Conservation (phyloP, 1,139 yeast genomes). For the Scheffersomyces lignicola region DNA sequence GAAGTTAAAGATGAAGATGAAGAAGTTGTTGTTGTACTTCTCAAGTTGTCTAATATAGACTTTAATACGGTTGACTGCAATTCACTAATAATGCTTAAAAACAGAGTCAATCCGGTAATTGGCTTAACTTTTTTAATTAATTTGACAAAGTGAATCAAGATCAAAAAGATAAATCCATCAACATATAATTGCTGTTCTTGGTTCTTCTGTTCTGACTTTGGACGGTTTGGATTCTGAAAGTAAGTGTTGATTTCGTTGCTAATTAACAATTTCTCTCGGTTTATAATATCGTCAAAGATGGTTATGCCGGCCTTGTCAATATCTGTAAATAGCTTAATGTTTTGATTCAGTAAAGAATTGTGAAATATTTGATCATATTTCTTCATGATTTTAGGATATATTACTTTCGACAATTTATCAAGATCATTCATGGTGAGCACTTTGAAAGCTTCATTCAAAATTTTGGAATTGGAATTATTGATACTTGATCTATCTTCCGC, state of each 20-base stretch:
- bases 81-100: conserved; percentile 38
- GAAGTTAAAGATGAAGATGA: conserved; percentile 14
- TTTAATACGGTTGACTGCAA: conserved; percentile 39
- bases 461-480: conserved; percentile 6
- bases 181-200: conserved; percentile 20
- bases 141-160: conserved; percentile 44
- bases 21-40: conserved; percentile 22
- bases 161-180: conserved; percentile 43
- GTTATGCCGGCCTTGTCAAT: conserved; percentile 45
- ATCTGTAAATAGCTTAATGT: conserved; percentile 43
- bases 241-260: conserved; percentile 29
- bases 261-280: conserved; percentile 38
- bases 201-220: not conserved
- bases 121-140: conserved; percentile 44
- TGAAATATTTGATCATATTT: conserved; percentile 38
- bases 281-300: conserved; percentile 43
- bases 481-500: conserved; percentile 6
- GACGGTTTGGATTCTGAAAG: conserved; percentile 19
- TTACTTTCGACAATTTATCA: conserved; percentile 33
- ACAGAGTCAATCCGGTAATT: conserved; percentile 39
- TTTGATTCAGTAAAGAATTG: conserved; percentile 38
- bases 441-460: conserved; percentile 34
- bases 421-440: conserved; percentile 49
- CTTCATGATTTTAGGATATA: conserved; percentile 35
- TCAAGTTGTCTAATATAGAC: conserved; percentile 32